Evolutionary conservation across 2,329 filamentous ascomycete genomes (phyloP), one percentile per base, ranked within the genome.

Genomic region (Diaporthe amygdali): DNA sequence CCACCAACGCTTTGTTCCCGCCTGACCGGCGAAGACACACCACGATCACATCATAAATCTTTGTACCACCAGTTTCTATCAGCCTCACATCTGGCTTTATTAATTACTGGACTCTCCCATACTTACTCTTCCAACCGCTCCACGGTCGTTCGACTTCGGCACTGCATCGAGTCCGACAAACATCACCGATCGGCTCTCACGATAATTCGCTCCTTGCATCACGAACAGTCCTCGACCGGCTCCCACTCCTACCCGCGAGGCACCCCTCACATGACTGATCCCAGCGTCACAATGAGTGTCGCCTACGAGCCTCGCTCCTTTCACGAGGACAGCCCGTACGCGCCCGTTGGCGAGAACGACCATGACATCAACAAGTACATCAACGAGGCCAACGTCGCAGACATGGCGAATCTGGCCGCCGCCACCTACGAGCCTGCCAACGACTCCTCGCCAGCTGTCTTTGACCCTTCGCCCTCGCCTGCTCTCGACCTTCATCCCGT

Each of bases 261-360:
- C 32, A 20, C 17, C n/a, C 37, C 22, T 8, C n/a, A 27, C 39
- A 27, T 39, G 14, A 22, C 22, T 6, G 20, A 5, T n/a, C 27
- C 46, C 39, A 1, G 30, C 59, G 44, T 64, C 59, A 68, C 68
- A 20, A 88, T 88, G 86, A 86, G 83, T 74, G 85, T 89, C 75
- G 86, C 85, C 49, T 89, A 86, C 76, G 86, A 89, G 74, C 79
- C 84, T 30, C 81, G 86, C 71, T 82, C 79, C 74, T 86, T 88
- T 72, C 82, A 87, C 47, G 82, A 86, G 68, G 84, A 86, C 66
- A 85, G 83, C 68, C 77, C 80, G 25, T 88, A 88, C 71, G 82
- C 86, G 10, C 77, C 83, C 30, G 85, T 87, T 69, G 82, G 81
- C 52, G 84, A 85, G 74, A 68, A 22, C 52, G 66, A 68, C 41